Evolutionary conservation across 148 eudicot genomes (phyloP), one percentile per base, ranked within the genome.

Genomic region (Rhododendron williamsianum): DNA sequence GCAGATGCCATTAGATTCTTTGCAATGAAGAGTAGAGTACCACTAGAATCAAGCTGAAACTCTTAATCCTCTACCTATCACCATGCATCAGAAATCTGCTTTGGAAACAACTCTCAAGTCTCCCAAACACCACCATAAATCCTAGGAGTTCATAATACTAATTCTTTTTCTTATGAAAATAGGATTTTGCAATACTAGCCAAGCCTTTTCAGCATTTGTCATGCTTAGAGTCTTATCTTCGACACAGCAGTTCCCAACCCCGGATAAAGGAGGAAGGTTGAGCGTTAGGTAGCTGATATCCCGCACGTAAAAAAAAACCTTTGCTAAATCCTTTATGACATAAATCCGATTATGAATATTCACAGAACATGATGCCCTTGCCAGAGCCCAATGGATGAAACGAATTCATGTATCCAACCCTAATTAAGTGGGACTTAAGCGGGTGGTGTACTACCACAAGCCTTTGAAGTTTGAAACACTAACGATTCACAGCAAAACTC

Each of bases 401-500:
- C 5, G 10, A 10, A 67, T 67, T 25, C 73, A 10, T 3, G 73
- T 3, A 67, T 4, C 33, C 33, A 67, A 67, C 35, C 15, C 4
- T 25, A 65, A n/a, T 23, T n/a, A 65, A 65, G 2, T 60, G 69
- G 65, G 71, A n/a, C 71, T 23, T 2, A 63, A 63, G 27, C 27
- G 71, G 71, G 7, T 23, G 69, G 69, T 23, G 27, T 65, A n/a
- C 69, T 3, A 71, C 13, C 11, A 67, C 91, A 73, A 86, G 92
- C 18, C 1, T 71, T 30, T 25, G 15, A 67, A 90, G 80, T 98
- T 82, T 48, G 94, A 86, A 63, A 90, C 81, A 81, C 91, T 12
- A 3, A 83, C 27, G 10, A 52, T 76, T 84, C 36, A 35, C 58
- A 9, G 49, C 45, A 76, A 76, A 73, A 33, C 10, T 35, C 45